Conservation (phyloP, 2,329 filamentous ascomycete species). For the Xylariales sp. region DNA sequence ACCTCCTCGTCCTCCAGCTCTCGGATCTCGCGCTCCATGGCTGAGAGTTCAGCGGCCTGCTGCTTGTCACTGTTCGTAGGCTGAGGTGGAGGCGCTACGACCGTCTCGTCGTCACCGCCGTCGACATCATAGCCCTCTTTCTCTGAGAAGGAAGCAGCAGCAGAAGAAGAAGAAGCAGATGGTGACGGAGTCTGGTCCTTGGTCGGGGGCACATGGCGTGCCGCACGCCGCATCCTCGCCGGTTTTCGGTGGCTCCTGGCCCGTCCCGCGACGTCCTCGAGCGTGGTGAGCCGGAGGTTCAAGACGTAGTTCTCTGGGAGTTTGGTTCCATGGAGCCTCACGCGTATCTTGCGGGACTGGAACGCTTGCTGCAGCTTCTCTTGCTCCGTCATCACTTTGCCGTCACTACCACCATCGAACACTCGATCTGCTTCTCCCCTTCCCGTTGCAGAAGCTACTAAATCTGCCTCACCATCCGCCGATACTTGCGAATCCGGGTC, state of each 20-base stretch:
- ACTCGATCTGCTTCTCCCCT: no score
- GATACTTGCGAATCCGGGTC: constrained; percentile 31
- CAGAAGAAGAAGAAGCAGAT: no score
- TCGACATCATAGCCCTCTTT: not conserved
- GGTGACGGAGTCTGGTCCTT: constrained; percentile 5
- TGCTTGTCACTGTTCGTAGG: no score
- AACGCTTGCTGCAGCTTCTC: constrained; percentile 49
- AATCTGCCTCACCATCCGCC: constrained; percentile 13
- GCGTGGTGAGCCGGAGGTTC: constrained; percentile 44
- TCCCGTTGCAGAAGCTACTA: no score
- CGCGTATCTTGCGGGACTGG: constrained; percentile 48
- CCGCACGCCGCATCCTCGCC: constrained; percentile 19
- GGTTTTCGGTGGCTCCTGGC: constrained; percentile 18
- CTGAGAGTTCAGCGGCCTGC: constrained; percentile 25
- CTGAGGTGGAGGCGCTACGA: constrained; percentile 13
- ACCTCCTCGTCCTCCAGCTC: constrained; percentile 50
- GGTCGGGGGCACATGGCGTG: constrained; percentile 12
- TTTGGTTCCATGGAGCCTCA: constrained; percentile 49
- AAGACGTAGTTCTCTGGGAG: constrained; percentile 51
- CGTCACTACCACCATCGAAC: no score
- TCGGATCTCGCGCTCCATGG: constrained; percentile 34
- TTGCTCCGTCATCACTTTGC: constrained; percentile 28
- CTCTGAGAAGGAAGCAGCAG: constrained; percentile 10
- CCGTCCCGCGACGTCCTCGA: constrained; percentile 31
- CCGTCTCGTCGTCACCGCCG: constrained; percentile 14